Conservation (phyloP, 2,329 filamentous ascomycete species). For the Arthrobotrys megalospora region DNA sequence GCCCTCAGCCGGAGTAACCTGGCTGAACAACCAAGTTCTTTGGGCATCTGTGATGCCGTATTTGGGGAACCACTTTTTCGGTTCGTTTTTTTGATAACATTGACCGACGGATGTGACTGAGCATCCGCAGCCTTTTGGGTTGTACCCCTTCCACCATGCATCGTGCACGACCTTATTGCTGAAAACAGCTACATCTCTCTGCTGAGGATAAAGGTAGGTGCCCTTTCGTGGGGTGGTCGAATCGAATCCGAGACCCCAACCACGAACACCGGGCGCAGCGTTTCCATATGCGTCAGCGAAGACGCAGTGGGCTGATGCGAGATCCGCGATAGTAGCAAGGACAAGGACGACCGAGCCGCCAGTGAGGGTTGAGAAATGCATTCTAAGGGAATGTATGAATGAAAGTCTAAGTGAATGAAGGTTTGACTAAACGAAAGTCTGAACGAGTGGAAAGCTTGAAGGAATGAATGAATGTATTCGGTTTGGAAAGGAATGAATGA, state of each 20-base stretch:
- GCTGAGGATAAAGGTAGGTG: constrained; percentile 1
- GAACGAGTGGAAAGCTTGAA: too few relatives aligned
- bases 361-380: constrained; percentile 10
- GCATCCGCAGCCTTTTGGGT: not conserved
- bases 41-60: not conserved
- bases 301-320: not conserved
- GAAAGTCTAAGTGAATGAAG: too few relatives aligned
- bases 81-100: not conserved
- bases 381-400: not conserved
- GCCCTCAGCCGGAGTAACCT: not conserved
- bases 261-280: not conserved
- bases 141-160: not conserved
- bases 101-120: not conserved
- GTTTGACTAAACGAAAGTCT: too few relatives aligned
- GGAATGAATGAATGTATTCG: too few relatives aligned
- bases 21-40: not conserved
- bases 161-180: not conserved
- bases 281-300: constrained; percentile 7
- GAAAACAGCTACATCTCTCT: constrained; percentile 8
- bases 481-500: too few relatives aligned
- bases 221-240: not conserved
- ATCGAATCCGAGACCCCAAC: not conserved
- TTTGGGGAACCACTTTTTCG: not conserved
- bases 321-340: not conserved
- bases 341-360: not conserved